Conservation (phyloP, 2,329 filamentous ascomycete species). For the Sarocladium oryzae region DNA sequence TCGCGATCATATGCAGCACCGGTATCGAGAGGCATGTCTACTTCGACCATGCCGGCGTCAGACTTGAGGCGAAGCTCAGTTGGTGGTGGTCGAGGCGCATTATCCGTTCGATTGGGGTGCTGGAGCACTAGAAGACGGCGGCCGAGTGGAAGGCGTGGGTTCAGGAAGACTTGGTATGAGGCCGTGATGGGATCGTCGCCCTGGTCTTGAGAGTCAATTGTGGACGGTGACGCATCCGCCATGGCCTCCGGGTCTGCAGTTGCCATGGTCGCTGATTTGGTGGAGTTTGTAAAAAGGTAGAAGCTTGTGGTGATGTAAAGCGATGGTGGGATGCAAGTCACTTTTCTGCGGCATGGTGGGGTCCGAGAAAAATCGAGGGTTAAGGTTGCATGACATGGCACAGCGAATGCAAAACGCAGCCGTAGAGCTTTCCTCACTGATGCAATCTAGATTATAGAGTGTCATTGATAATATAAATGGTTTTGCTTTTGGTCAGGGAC, state of each 20-base stretch:
- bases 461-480: no score
- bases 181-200: slow-evolving; percentile 58
- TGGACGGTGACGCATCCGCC: not conserved
- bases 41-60: slow-evolving; percentile 74
- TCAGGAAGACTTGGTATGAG: slow-evolving; percentile 81
- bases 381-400: not conserved
- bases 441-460: no score
- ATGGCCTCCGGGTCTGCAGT: not conserved
- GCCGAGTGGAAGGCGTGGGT: slow-evolving; percentile 56
- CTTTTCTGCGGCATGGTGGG: slow-evolving; percentile 6
- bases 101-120: slow-evolving; percentile 71
- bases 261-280: not conserved
- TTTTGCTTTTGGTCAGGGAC: no score
- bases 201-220: not conserved
- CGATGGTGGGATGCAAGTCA: not conserved
- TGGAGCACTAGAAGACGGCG: slow-evolving; percentile 77
- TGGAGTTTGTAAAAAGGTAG: no score
- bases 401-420: no score
- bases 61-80: slow-evolving; percentile 77
- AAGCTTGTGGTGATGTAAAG: not conserved
- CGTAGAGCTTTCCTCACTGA: no score
- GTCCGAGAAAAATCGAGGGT: not conserved
- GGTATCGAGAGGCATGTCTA: slow-evolving; percentile 75
- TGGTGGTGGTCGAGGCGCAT: slow-evolving; percentile 46
- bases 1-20: slow-evolving; percentile 69